Evolutionary conservation across 768 basidiomycete genomes (phyloP).

Genomic region (Clitopilus hobsonii): DNA sequence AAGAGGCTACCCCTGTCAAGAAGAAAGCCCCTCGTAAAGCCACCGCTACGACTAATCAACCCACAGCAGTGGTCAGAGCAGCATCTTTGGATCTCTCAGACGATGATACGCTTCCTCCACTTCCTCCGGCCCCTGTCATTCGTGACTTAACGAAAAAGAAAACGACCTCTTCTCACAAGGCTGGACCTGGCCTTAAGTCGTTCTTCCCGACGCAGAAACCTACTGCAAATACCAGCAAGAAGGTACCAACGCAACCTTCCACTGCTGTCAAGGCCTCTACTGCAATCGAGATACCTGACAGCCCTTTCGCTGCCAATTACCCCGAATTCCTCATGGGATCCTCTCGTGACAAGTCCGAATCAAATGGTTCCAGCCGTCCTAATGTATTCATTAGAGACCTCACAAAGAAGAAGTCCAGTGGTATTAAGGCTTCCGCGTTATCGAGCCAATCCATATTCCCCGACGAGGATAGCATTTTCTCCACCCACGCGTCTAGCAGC

Average conservation of each 20-base stretch:
- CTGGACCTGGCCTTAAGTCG: not conserved
- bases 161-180: not conserved
- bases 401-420: not conserved
- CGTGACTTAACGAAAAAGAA: conserved; percentile 9
- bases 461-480: too few relatives aligned
- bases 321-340: not conserved
- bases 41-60: conserved; percentile 4
- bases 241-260: not conserved
- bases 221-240: not conserved
- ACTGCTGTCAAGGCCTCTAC: not conserved
- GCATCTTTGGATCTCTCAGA: not conserved
- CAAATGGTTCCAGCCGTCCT: not conserved
- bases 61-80: conserved; percentile 1
- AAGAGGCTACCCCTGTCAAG: not conserved
- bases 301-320: not conserved
- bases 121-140: not conserved
- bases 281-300: not conserved
- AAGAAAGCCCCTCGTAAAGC: not conserved
- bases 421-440: too few relatives aligned
- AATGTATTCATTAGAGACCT: not conserved
- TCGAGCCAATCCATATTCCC: too few relatives aligned
- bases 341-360: not conserved
- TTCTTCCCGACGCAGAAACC: not conserved
- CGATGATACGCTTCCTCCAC: not conserved
- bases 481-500: too few relatives aligned